These are phyloP conservation scores for Larix sibirica DNA, from an alignment of 83 land plant genomes.

Conservation along the genomic window DNA sequence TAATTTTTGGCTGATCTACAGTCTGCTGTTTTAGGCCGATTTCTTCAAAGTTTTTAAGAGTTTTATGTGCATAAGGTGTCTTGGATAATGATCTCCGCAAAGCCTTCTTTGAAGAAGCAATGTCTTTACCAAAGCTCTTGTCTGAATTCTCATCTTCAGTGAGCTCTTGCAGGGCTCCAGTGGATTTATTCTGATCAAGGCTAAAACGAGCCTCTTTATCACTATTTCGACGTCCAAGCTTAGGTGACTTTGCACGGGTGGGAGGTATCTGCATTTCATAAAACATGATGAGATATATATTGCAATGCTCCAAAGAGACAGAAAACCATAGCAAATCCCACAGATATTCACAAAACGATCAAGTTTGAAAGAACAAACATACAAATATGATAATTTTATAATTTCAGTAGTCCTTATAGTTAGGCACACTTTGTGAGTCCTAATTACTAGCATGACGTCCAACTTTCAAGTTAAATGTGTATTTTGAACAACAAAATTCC, in stretches of 20 bases:
- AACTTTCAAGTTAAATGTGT: not conserved
- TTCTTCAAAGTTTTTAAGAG: not conserved
- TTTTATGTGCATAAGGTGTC: not conserved
- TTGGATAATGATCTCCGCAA: not conserved
- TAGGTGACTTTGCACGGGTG: constrained; percentile 73
- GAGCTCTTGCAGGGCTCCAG: not conserved
- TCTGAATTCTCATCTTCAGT: constrained; percentile 2
- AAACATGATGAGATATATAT: too few species aligned
- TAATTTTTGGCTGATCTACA: not conserved
- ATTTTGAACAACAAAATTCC: not conserved
- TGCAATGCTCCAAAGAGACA: not conserved
- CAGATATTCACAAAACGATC: not conserved
- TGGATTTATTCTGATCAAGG: constrained; percentile 25
- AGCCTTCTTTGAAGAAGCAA: constrained; percentile 5
- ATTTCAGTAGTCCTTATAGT: too few species aligned
- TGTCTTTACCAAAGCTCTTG: not conserved
- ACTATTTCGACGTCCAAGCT: constrained; percentile 64
- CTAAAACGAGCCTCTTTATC: constrained; percentile 26
- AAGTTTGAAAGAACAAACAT: not conserved
- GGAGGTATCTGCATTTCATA: constrained; percentile 48
- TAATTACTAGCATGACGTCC: too few species aligned
- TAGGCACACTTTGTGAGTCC: too few species aligned
- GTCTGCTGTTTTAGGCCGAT: not conserved
- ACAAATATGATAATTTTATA: not conserved
- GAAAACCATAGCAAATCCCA: not conserved